Base-by-base conservation (phyloP, 768 basidiomycete genomes). In the Sutorius australiensis region DNA sequence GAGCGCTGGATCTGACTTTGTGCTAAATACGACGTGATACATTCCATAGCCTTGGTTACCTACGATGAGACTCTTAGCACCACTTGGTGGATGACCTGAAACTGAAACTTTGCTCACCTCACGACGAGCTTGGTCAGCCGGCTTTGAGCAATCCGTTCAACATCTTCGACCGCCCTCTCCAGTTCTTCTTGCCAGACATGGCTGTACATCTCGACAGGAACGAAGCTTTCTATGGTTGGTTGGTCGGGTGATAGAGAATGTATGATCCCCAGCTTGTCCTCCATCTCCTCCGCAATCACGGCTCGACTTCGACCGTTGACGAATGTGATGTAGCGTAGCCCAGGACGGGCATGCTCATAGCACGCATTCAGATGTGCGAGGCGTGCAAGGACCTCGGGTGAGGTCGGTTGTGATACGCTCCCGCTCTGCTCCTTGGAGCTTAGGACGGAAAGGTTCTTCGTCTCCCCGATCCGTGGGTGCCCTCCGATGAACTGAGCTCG, bases 381-480 rank as follows among this genome's bases (percentile, higher is more conserved):
- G 9, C 90, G 81, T 6, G 73, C 79, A 19, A 95, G 75, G 34
- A 94, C 85, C 53, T 83, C 84, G 27, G 88, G 84, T 6, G 85
- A 80, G 9, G 91, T 92, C 17, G 79, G 77, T 11, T 71, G 70
- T 9, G 67, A 64, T 27, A 57, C 58, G 2, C 58, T 61, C 24
- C 77, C 77, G 12, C 82, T 84, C 68, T 95, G 94, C 70, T 97
- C 94, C 45, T 78, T 82, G 27, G 83, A 82, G 68, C 90, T 93
- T 43, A 92, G 75, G 41, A 68, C 78, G 0, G 88, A 90, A 12
- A 95, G 76, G 38, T 84, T 84, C 62, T 80, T 83, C 54, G 77
- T 81, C 70, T 91, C 91, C 36, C 94, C 94, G 42, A 95, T 95
- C 54, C 92, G 81, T 33, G 94, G 94, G 73, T 95, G 94, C 3